Conservation (phyloP, 169 alveolate genomes). For the Eimeria brunetti region DNA sequence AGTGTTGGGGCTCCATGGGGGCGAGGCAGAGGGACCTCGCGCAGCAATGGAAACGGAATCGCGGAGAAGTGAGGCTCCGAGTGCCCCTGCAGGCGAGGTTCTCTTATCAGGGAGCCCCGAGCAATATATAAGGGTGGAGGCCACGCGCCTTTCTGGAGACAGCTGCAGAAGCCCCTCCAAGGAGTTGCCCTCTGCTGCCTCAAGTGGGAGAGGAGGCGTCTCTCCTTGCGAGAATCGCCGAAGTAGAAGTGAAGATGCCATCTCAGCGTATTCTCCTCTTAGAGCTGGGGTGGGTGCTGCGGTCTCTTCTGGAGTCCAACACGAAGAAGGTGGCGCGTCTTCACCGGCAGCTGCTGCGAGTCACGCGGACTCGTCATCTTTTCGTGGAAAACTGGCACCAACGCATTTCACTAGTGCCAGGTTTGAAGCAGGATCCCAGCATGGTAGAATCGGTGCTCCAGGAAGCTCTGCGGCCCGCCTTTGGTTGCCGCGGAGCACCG, state of each 20-base stretch:
- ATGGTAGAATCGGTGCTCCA: background rate
- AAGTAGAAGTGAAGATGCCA: conserved; percentile 18
- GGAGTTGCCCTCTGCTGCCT: background rate
- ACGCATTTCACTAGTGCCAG: conserved; percentile 23
- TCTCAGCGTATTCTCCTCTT: background rate
- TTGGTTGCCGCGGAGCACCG: conserved; percentile 57
- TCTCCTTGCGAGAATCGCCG: background rate
- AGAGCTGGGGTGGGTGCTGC: background rate
- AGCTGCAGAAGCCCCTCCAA: conserved; percentile 12
- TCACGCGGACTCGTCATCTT: background rate
- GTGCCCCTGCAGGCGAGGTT: background rate
- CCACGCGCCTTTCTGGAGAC: background rate
- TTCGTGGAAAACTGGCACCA: conserved; percentile 1
- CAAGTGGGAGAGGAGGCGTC: background rate
- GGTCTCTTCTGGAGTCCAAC: background rate
- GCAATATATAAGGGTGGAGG: background rate
- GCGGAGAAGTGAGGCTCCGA: background rate
- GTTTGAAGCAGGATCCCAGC: conserved; percentile 5
- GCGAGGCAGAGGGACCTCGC: background rate
- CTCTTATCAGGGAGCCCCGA: background rate
- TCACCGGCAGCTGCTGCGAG: background rate
- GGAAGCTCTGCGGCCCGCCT: background rate
- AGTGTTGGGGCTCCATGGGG: background rate
- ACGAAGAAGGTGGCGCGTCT: background rate
- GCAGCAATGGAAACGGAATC: background rate